Conservation (phyloP, 495 filamentous ascomycete species). For the Hypoxylon perforatum region DNA sequence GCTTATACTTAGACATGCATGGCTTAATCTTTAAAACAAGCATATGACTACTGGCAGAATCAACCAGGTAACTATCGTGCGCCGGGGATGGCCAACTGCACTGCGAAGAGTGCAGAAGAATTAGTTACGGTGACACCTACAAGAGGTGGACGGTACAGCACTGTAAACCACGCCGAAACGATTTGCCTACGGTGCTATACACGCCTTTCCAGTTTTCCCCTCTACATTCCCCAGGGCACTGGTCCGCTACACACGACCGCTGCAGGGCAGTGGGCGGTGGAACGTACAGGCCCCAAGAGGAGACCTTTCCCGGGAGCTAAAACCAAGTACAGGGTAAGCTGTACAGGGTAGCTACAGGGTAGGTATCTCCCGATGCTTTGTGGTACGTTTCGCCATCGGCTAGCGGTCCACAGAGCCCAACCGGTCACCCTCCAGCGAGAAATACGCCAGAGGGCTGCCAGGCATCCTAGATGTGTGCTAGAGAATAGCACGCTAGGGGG, state of each 20-base stretch:
- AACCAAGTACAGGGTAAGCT: background rate
- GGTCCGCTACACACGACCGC: constrained; percentile 49
- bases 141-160: constrained; percentile 33
- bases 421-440: constrained; percentile 40
- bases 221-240: constrained; percentile 55
- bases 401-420: constrained; percentile 65
- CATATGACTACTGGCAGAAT: constrained; percentile 79
- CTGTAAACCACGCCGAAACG: constrained; percentile 22
- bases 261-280: constrained; percentile 28
- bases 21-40: constrained; percentile 80
- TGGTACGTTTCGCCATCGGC: constrained; percentile 56
- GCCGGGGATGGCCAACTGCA: constrained; percentile 39
- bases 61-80: constrained; percentile 73
- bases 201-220: constrained; percentile 62
- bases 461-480: constrained; percentile 17
- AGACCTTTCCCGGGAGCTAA: constrained; percentile 41
- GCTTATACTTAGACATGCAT: constrained; percentile 79
- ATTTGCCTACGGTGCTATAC: constrained; percentile 23
- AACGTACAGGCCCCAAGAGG: constrained; percentile 53
- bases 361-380: constrained; percentile 57
- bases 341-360: constrained; percentile 48
- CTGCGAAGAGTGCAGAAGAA: constrained; percentile 32
- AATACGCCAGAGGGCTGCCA: constrained; percentile 37
- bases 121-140: constrained; percentile 31
- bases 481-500: constrained; percentile 2